Evolutionary conservation across 2,329 filamentous ascomycete genomes (phyloP).

Genomic region (Aspergillus clavatus): DNA sequence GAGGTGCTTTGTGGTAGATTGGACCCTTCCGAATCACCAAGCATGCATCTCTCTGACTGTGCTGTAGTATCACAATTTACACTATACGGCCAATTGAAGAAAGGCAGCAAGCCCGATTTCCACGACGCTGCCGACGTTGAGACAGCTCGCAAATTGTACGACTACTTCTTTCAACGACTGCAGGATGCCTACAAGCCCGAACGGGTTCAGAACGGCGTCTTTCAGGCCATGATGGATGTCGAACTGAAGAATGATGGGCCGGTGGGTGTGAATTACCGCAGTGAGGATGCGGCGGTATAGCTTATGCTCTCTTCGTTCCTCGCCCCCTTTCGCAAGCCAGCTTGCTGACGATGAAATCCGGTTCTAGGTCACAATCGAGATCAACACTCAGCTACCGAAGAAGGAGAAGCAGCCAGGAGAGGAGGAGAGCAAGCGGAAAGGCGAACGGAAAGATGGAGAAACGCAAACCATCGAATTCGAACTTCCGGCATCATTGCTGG

Average conservation of each 20-base stretch:
- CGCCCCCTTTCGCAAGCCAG: constrained; percentile 1
- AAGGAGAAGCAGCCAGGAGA: constrained; percentile 24
- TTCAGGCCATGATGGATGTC: constrained; percentile 99
- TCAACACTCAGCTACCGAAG: constrained; percentile 44
- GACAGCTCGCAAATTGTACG: constrained; percentile 75
- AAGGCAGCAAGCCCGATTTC: constrained; percentile 92
- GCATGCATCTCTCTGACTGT: background rate
- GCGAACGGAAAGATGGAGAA: constrained; percentile 4
- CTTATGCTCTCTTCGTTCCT: constrained; percentile 28
- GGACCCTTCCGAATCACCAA: constrained; percentile 20
- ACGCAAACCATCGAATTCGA: constrained; percentile 15
- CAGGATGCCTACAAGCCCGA: constrained; percentile 65
- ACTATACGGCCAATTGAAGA: constrained; percentile 85
- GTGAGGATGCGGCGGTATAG: constrained; percentile 54
- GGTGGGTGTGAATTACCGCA: constrained; percentile 59
- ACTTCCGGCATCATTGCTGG: constrained; percentile 21
- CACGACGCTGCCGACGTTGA: constrained; percentile 77
- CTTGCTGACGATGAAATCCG: constrained; percentile 5
- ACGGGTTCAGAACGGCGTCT: constrained; percentile 88
- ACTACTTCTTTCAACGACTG: constrained; percentile 75
- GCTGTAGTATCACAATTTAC: constrained; percentile 89
- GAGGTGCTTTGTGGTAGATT: constrained; percentile 84
- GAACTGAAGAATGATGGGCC: constrained; percentile 81
- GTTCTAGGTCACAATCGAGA: constrained; percentile 42
- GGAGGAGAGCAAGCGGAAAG: constrained; percentile 6